These are phyloP conservation scores for Xylaria acuta DNA, from an alignment of 495 filamentous ascomycete species.

Conservation along the genomic window DNA sequence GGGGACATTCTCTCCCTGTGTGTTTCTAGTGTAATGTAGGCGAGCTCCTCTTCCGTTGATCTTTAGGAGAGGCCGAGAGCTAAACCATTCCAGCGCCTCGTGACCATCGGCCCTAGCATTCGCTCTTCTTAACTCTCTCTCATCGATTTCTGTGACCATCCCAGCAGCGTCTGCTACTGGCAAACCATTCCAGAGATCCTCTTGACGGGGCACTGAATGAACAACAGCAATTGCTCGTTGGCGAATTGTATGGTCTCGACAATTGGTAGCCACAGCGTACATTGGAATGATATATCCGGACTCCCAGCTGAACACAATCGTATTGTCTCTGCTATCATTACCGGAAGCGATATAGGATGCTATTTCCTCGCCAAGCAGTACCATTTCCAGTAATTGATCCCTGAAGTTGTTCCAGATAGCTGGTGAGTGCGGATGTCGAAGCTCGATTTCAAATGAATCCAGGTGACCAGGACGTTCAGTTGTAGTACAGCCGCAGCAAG, in stretches of 20 bases:
- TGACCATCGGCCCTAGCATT: neutral
- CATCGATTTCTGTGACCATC: slow-evolving; percentile 13
- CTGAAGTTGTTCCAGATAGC: slow-evolving; percentile 26
- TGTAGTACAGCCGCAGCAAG: slow-evolving; percentile 29
- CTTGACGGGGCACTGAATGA: slow-evolving; percentile 7
- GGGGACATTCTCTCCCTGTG: neutral
- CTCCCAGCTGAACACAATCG: neutral
- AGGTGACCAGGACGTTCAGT: slow-evolving; percentile 23
- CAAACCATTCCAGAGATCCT: slow-evolving; percentile 12
- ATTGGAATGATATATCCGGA: slow-evolving; percentile 17
- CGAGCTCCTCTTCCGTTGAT: slow-evolving; percentile 8
- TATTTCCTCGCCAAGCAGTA: slow-evolving; percentile 25
- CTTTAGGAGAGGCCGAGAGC: slow-evolving; percentile 5
- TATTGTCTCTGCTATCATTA: neutral
- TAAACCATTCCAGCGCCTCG: neutral
- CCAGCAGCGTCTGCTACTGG: slow-evolving; percentile 1
- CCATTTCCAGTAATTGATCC: slow-evolving; percentile 25
- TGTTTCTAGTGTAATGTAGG: slow-evolving; percentile 1
- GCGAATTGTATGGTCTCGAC: slow-evolving; percentile 6
- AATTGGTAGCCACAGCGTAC: slow-evolving; percentile 18
- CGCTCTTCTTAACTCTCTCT: neutral
- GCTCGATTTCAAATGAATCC: slow-evolving; percentile 29
- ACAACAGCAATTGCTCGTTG: slow-evolving; percentile 19
- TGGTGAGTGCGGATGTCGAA: slow-evolving; percentile 8
- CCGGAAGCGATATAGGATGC: slow-evolving; percentile 15